Base-by-base conservation (phyloP, 2,329 filamentous ascomycete genomes). In the Neonectria neomacrospora region DNA sequence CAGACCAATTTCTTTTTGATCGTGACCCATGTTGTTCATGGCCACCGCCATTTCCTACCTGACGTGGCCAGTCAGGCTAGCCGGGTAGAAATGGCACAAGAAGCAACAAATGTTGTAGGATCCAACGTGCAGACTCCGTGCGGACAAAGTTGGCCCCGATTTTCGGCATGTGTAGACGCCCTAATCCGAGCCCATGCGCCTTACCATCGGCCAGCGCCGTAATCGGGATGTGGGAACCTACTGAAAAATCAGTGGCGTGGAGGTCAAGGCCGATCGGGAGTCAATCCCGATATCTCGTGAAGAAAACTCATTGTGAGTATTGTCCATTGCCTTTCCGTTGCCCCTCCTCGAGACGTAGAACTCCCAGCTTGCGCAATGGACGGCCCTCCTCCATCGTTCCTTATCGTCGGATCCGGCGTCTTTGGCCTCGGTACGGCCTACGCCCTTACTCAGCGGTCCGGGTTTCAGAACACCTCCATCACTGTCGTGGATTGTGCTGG, bases 351-450 rank as follows among this genome's bases (percentile, higher is more conserved):
- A 32, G 57, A n/a, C 47, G 61, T 60, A 59, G 45, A 64, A 53
- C 39, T 42, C 41, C 39, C 48, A 53, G 34, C 55, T 28, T 44
- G 63, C 63, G 54, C 66, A 56, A 79, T 79, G 78, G 70, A 75
- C 58, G 62, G 56, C 26, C 60, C 72, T 18, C 83, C 82, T 16
- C 74, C 77, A 48, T 85, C 85, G 20, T 83, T 92, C 71, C 82
- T 93, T 58, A 90, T 93, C 66, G 78, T 93, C 58, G 91, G 91
- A 58, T 86, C 86, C n/a, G 88, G 88, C 47, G 86, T 88, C 65
- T 90, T 90, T 69, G 88, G 88, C 67, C 84, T 86, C 58, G 77
- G 79, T 62, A 85, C 83, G 8, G 92, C 93, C 54, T 88, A 90
- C 67, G 85, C 91, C 14, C 85, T 97, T 50, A 82, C 90, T 63